Evolutionary conservation across 2,329 filamentous ascomycete species (phyloP), one percentile per base, ranked within the genome.

Genomic region (Magnaporthiopsis incrustans): DNA sequence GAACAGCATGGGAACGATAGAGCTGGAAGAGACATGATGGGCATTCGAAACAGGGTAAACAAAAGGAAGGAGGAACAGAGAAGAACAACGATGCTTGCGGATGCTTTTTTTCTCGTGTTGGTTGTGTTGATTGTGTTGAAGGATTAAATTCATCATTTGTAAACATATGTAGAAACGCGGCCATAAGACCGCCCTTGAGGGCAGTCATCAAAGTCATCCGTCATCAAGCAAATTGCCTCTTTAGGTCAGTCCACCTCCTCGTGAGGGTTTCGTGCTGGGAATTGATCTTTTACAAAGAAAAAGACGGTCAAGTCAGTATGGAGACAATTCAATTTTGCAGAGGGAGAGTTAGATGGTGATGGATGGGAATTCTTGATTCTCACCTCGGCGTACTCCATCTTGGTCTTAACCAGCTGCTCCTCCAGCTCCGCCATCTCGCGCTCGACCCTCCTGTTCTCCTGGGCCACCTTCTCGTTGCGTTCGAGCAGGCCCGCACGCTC

Each of bases 361-460:
- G 38, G 38, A 15, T 18, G 6, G 15, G 27, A 44, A 26, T 18
- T 30, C 61, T 61, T 10, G 32, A 50, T 57, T 80, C 88, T 81
- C 82, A 97, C 94, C 88, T 97, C 92, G 64, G 95, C 95, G 79
- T 93, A 92, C 72, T 87, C 86, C 90, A 99, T 90, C 83, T 99
- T 99, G 1, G 92, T 95, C 73, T 89, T 86, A 67, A 99, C 94
- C 68, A 99, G 80, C 74, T 92, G 88, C 76, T 93, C 90, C 80
- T 98, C 95, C 80, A 98, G 90, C 70, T 97, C 92, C 6, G 86
- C 83, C 83, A 97, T 85, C 71, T 95, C 91, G 73, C 96, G 94
- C 76, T 97, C 93, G 69, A 99, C 79, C 65, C 83, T 85, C 66
- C 90, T 84, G 72, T 98, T 99, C 78, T 97, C 92, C 70, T 96